Conservation (phyloP, 129 eudicot species). For the Gnaphalium uliginosum region DNA sequence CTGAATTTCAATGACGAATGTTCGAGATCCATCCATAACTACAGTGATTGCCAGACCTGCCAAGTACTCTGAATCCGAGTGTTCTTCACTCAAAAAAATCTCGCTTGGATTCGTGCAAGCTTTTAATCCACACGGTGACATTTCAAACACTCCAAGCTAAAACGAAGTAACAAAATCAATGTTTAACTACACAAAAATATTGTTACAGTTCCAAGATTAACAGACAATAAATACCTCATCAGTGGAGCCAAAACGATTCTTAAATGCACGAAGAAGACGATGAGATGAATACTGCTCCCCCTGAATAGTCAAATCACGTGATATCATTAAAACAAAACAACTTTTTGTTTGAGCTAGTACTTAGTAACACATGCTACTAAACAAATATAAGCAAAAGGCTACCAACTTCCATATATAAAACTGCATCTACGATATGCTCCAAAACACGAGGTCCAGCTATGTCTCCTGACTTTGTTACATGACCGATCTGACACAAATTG, state of each 20-base stretch:
- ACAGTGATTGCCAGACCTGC: constrained; percentile 89
- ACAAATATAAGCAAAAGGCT: constrained; percentile 25
- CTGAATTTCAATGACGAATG: constrained; percentile 85
- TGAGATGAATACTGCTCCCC: constrained; percentile 87
- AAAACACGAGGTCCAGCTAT: constrained; percentile 97
- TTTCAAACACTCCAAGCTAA: constrained; percentile 92
- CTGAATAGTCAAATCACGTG: constrained; percentile 40
- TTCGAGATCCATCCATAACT: constrained; percentile 83
- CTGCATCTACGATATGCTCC: constrained; percentile 98
- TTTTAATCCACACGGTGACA: constrained; percentile 79
- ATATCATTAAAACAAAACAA: background rate
- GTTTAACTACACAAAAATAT: background rate
- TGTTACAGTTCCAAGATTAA: background rate
- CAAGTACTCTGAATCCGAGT: constrained; percentile 65
- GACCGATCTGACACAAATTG: constrained; percentile 68
- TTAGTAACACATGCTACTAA: background rate
- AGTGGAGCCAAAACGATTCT: constrained; percentile 93
- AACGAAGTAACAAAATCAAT: background rate
- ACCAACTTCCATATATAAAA: constrained; percentile 90
- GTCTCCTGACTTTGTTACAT: constrained; percentile 91
- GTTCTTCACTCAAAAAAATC: constrained; percentile 68
- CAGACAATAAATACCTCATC: constrained; percentile 66
- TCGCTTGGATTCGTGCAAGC: constrained; percentile 80
- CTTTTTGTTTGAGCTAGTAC: background rate
- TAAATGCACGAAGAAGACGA: constrained; percentile 83